phyloP scores from a whole-genome alignment of 192 early-diverging fungal genomes.

The Coemansia sp. region DNA sequence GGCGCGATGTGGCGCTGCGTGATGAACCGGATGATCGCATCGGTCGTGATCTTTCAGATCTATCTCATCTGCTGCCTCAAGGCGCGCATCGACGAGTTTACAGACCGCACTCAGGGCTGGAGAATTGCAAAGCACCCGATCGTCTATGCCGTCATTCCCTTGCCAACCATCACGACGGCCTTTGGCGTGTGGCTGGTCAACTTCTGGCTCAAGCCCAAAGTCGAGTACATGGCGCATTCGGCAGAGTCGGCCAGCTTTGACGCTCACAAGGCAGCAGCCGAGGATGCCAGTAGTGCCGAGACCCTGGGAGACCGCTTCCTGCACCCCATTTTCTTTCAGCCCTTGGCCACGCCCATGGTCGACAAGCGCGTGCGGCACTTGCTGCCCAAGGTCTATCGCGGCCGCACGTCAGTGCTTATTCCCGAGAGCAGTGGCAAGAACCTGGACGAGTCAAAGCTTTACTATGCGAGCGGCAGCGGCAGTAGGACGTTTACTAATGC shows the following conservation, averaged over 20 bases:
- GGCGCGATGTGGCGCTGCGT: constrained; percentile 73
- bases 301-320: constrained; percentile 64
- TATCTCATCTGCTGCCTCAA: constrained; percentile 64
- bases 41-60: constrained; percentile 69
- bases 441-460: neutral
- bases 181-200: constrained; percentile 58
- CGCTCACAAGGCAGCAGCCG: constrained; percentile 18
- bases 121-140: constrained; percentile 50
- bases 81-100: constrained; percentile 59
- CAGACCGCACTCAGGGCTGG: constrained; percentile 34
- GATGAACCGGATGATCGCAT: constrained; percentile 69
- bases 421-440: neutral
- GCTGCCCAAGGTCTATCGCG: constrained; percentile 65
- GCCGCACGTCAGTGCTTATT: constrained; percentile 33
- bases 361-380: constrained; percentile 67
- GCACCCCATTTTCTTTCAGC: constrained; percentile 66
- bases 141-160: constrained; percentile 59
- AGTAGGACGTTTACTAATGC: constrained; percentile 33
- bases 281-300: constrained; percentile 18
- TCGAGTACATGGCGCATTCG: constrained; percentile 61
- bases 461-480: constrained; percentile 9
- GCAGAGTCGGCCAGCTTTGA: constrained; percentile 46
- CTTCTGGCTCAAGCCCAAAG: constrained; percentile 55
- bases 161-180: constrained; percentile 62
- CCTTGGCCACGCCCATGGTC: constrained; percentile 69